phyloP scores from a whole-genome alignment of 2,329 filamentous ascomycete species.

The Arachnomyces sp. region DNA sequence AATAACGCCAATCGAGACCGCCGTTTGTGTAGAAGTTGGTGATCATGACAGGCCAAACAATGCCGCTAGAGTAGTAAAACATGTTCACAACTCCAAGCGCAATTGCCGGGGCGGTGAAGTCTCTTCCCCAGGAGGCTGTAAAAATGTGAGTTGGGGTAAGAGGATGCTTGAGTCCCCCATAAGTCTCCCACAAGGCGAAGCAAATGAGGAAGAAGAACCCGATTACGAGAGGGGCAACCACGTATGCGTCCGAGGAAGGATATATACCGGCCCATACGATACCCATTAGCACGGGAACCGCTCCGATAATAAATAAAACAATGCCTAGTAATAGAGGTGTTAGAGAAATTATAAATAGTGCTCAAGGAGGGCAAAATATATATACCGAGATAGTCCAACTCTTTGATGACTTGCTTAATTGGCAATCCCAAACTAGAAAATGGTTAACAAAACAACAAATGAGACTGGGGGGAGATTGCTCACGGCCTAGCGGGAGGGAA shows the following conservation, averaged over 20 bases:
- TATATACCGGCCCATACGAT: constrained; percentile 35
- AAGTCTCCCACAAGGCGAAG: constrained; percentile 37
- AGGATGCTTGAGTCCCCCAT: constrained; percentile 29
- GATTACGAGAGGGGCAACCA: constrained; percentile 30
- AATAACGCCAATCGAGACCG: constrained; percentile 27
- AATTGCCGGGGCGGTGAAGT: constrained; percentile 42
- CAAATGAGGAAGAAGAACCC: constrained; percentile 28
- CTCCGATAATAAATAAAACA: constrained; percentile 30
- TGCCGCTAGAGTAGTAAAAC: constrained; percentile 45
- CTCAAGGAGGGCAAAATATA: background rate
- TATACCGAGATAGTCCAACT: constrained; percentile 33
- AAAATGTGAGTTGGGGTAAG: constrained; percentile 42
- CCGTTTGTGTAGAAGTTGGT: constrained; percentile 36
- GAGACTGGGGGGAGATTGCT: constrained; percentile 18
- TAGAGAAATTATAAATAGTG: background rate
- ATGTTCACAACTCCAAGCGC: constrained; percentile 43
- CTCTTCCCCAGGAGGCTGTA: constrained; percentile 37
- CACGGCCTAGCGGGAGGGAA: constrained; percentile 35
- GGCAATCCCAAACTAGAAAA: constrained; percentile 28
- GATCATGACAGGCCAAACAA: constrained; percentile 44
- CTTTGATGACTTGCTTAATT: constrained; percentile 26
- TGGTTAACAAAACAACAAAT: constrained; percentile 13
- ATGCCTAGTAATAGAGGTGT: constrained; percentile 11
- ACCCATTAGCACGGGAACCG: constrained; percentile 32
- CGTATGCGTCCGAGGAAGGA: constrained; percentile 28